Conservation (phyloP, 352 stramenopile genomes). For the Pythium insidiosum region DNA sequence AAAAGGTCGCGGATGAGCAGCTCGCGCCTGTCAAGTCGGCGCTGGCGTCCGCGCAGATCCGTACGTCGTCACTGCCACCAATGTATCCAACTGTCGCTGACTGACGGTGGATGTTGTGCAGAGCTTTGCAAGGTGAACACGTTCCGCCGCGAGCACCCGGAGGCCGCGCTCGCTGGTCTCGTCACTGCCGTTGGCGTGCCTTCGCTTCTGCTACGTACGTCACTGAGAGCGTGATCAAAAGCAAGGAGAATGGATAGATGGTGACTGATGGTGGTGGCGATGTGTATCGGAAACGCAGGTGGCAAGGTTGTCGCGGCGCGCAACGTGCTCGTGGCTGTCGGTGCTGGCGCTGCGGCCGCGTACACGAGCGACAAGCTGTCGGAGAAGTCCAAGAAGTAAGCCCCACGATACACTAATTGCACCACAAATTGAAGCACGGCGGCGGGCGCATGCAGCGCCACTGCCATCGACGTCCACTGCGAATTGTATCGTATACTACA, state of each 20-base stretch:
- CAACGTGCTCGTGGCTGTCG: constrained; percentile 60
- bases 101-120: too few relatives aligned
- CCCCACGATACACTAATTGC: too few relatives aligned
- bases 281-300: constrained; percentile 28
- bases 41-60: constrained; percentile 31
- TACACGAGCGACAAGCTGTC: constrained; percentile 59
- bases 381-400: constrained; percentile 24
- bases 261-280: too few relatives aligned
- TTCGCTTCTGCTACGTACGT: constrained; percentile 64
- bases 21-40: constrained; percentile 47
- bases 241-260: too few relatives aligned
- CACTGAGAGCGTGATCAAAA: too few relatives aligned
- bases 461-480: too few relatives aligned
- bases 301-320: constrained; percentile 53
- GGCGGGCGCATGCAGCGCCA: too few relatives aligned
- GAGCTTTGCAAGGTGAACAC: constrained; percentile 66
- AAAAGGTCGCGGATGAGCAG: constrained; percentile 49
- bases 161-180: constrained; percentile 46
- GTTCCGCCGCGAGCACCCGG: constrained; percentile 66
- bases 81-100: not conserved
- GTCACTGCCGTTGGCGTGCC: constrained; percentile 47
- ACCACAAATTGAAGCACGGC: too few relatives aligned
- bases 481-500: too few relatives aligned
- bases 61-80: constrained; percentile 21
- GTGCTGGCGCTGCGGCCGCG: constrained; percentile 34